A percentile compares a stretch with the other conserved stretches of the same genome.
Evolutionary conservation across 106 monocot genomes (phyloP).

Genomic region (Apostasia ramifera): DNA sequence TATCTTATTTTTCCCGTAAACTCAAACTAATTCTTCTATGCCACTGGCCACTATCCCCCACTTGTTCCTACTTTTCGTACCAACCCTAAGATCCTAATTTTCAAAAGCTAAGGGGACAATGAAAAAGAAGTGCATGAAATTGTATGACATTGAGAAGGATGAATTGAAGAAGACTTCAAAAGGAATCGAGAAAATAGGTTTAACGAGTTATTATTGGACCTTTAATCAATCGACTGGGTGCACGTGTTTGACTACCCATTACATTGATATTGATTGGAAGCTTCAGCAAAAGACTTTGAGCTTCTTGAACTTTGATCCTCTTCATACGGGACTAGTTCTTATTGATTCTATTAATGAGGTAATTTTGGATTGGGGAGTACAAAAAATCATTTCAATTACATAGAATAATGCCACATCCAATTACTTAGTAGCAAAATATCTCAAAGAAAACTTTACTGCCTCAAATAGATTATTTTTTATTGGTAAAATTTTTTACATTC

Average conservation of each 20-base stretch:
- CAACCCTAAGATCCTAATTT: too few species aligned
- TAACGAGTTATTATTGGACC: conserved; percentile 1
- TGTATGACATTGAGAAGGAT: too few species aligned
- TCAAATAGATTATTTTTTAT: neutral
- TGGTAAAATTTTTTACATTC: conserved; percentile 4
- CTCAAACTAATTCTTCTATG: too few species aligned
- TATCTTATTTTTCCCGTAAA: too few species aligned
- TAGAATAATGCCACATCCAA: conserved; percentile 6
- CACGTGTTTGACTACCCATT: too few species aligned
- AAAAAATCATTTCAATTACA: neutral
- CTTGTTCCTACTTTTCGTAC: too few species aligned
- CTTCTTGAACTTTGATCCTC: neutral
- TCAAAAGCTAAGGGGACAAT: too few species aligned
- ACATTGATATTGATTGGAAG: conserved; percentile 8
- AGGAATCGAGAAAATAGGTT: too few species aligned
- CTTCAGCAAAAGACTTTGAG: conserved; percentile 2
- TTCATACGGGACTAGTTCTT: neutral
- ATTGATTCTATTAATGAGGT: neutral
- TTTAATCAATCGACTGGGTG: conserved; percentile 11
- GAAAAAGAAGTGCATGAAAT: too few species aligned
- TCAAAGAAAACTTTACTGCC: neutral
- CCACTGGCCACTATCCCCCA: too few species aligned
- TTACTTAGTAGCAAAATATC: neutral
- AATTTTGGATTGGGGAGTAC: conserved; percentile 3
- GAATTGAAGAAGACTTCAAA: too few species aligned